A percentile compares a stretch with the other conserved stretches of the same genome.
Conservation (phyloP, 257 asterid genomes). For the Fraxinus excelsior region DNA sequence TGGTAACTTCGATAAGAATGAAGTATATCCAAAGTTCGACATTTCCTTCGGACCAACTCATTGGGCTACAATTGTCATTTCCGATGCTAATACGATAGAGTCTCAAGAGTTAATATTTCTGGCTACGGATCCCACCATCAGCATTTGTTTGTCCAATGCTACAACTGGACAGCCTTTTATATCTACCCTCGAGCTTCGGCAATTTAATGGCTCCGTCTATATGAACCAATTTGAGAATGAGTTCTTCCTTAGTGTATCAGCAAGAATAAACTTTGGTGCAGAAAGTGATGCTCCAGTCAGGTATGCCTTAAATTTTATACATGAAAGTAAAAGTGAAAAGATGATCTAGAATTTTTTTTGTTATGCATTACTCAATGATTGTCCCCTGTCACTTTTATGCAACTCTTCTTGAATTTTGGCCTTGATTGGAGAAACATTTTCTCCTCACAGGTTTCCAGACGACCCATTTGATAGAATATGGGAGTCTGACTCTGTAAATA, state of each 20-base stretch:
- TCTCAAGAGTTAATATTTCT: conserved; percentile 82
- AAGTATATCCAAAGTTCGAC: conserved; percentile 92
- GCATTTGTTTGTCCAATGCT: conserved; percentile 93
- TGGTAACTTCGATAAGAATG: conserved; percentile 72
- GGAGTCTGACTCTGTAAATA: conserved; percentile 77
- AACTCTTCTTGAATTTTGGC: neutral
- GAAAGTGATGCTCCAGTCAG: conserved; percentile 74
- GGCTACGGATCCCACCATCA: conserved; percentile 73
- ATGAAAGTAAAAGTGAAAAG: neutral
- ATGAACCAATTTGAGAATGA: conserved; percentile 62
- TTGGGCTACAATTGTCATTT: conserved; percentile 87
- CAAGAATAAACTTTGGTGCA: conserved; percentile 95
- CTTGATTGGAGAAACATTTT: conserved; percentile 2
- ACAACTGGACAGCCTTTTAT: conserved; percentile 92
- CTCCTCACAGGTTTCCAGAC: conserved; percentile 71
- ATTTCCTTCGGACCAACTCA: conserved; percentile 85
- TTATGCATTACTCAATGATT: neutral
- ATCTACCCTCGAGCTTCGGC: conserved; percentile 96
- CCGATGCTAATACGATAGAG: conserved; percentile 80
- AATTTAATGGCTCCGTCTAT: conserved; percentile 84
- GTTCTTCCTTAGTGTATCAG: conserved; percentile 79
- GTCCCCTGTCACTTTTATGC: neutral
- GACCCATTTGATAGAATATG: conserved; percentile 96
- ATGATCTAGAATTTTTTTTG: neutral
- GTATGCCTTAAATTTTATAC: conserved; percentile 37